phyloP scores from a whole-genome alignment of 164 flowering plant genomes.

The Dillenia suffruticosa region DNA sequence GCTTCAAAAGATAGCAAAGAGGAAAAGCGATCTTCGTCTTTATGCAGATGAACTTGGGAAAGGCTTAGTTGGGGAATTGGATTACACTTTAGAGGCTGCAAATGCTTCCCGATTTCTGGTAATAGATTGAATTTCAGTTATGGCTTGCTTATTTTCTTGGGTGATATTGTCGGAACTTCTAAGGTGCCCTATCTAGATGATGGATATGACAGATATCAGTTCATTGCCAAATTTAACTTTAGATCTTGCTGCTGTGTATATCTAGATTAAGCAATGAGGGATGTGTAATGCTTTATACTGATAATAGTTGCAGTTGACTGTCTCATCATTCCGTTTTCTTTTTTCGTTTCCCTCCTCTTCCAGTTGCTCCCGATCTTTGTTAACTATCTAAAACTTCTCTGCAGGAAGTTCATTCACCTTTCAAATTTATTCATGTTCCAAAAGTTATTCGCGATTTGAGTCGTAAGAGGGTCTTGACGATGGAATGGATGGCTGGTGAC shows the following conservation, averaged over 20 bases:
- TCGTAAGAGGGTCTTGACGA: conserved; percentile 76
- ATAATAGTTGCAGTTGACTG: too few relatives aligned
- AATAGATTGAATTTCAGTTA: conserved; percentile 2
- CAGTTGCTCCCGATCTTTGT: too few relatives aligned
- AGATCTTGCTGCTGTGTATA: not conserved
- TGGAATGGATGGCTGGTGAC: conserved; percentile 98
- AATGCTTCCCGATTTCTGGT: conserved; percentile 83
- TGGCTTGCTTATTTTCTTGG: too few relatives aligned
- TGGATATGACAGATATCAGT: too few relatives aligned
- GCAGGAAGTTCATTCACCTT: conserved; percentile 84
- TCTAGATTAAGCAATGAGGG: too few relatives aligned
- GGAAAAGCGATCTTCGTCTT: conserved; percentile 72
- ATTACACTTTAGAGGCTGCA: conserved; percentile 84
- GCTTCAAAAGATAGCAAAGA: conserved; percentile 71
- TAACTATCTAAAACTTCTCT: conserved; percentile 6
- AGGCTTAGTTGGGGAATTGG: conserved; percentile 92
- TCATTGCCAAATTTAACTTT: not conserved
- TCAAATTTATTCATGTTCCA: conserved; percentile 70
- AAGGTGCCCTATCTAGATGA: too few relatives aligned
- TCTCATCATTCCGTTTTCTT: too few relatives aligned
- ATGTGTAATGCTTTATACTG: too few relatives aligned
- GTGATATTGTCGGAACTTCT: too few relatives aligned
- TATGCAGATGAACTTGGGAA: conserved; percentile 99
- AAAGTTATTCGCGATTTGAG: conserved; percentile 60
- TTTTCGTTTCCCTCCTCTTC: too few relatives aligned